Conservation (phyloP, 352 stramenopile species). For the Achlya hypogyna region DNA sequence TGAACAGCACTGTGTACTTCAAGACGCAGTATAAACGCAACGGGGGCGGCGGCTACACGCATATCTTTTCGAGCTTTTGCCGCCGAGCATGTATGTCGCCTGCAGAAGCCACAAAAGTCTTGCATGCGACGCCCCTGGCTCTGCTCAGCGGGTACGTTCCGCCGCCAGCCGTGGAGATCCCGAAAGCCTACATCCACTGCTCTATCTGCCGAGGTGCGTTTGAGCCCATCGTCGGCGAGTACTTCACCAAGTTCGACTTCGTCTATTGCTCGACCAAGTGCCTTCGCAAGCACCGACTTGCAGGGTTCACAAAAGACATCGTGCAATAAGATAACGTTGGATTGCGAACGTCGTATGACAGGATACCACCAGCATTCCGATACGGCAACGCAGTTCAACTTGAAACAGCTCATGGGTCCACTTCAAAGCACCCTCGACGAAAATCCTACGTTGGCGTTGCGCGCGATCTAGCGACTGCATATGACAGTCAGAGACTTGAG, state of each 20-base stretch:
- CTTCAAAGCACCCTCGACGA: no score
- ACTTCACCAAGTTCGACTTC: constrained; percentile 81
- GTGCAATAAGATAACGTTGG: no score
- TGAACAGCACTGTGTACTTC: constrained; percentile 59
- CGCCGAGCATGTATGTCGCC: constrained; percentile 23
- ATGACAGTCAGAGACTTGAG: no score
- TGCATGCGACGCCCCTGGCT: constrained; percentile 31
- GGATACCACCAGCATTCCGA: no score
- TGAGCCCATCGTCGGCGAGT: constrained; percentile 77
- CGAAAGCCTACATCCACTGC: constrained; percentile 67
- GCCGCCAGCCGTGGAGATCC: constrained; percentile 38
- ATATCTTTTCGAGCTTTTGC: constrained; percentile 46
- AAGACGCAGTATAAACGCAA: constrained; percentile 61
- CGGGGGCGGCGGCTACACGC: constrained; percentile 56
- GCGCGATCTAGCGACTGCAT: no score
- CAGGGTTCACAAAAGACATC: no score
- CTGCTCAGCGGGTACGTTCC: constrained; percentile 57
- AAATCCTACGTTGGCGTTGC: no score
- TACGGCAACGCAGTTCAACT: no score
- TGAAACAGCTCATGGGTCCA: no score
- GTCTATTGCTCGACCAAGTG: constrained; percentile 79
- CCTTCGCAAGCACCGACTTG: constrained; percentile 56
- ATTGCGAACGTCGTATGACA: no score
- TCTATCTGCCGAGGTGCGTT: constrained; percentile 64
- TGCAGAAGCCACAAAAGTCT: constrained; percentile 32